Percentiles rank a stretch among this genome's conserved stretches.
Evolutionary conservation across 2,329 filamentous ascomycete species (phyloP).

Genomic region (Akanthomyces lecanii): DNA sequence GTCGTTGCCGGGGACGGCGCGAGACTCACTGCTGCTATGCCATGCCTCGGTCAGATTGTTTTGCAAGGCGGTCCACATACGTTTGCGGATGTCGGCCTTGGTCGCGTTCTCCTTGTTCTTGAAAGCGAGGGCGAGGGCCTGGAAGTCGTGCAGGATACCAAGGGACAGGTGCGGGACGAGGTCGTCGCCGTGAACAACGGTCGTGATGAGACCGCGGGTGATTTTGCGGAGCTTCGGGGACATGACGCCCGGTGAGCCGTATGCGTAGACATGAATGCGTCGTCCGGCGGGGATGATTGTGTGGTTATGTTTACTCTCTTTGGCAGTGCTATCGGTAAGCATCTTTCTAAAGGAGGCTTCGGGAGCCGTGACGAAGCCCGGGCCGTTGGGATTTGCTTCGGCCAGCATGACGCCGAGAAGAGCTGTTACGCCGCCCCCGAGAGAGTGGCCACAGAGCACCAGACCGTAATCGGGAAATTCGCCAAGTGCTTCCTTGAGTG

Average conservation of each 20-base stretch:
- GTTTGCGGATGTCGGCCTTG: constrained; percentile 60
- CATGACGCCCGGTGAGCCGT: constrained; percentile 70
- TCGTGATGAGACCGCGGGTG: constrained; percentile 71
- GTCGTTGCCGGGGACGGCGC: constrained; percentile 39
- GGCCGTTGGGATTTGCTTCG: constrained; percentile 51
- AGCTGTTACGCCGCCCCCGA: constrained; percentile 66
- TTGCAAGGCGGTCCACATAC: constrained; percentile 62
- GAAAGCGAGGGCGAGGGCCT: constrained; percentile 67
- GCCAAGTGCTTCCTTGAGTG: constrained; percentile 60
- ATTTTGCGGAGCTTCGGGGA: constrained; percentile 64
- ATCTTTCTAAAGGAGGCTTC: constrained; percentile 40
- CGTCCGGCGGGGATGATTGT: constrained; percentile 61
- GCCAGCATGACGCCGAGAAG: constrained; percentile 68
- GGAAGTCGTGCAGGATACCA: constrained; percentile 70
- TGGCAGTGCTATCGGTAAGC: constrained; percentile 30
- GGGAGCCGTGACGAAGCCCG: constrained; percentile 59
- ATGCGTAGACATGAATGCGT: constrained; percentile 75
- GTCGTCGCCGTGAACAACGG: constrained; percentile 67
- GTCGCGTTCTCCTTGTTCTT: constrained; percentile 66
- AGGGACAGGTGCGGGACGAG: constrained; percentile 70
- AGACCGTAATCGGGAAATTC: constrained; percentile 67
- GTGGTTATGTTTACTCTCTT: constrained; percentile 26
- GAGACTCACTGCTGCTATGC: constrained; percentile 39
- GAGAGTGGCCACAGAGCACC: constrained; percentile 64
- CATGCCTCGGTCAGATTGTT: constrained; percentile 59